Conservation (phyloP, 225 moss, liverwort and hornwort genomes). For the Climacium dendroides region DNA sequence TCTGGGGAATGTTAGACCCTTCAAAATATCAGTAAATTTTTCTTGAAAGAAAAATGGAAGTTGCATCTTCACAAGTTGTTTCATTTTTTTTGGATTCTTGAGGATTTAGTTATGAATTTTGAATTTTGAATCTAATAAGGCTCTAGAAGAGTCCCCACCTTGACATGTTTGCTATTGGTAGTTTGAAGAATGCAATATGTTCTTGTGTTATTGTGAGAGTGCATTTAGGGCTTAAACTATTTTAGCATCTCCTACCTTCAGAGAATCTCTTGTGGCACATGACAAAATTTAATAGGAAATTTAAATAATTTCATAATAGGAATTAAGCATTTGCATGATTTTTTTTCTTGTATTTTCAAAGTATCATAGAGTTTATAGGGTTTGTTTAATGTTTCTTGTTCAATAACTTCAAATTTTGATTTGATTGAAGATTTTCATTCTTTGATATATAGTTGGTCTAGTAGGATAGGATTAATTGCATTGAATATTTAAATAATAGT, state of each 20-base stretch:
- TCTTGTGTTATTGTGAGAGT: neutral
- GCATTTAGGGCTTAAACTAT: neutral
- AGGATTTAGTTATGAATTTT: neutral
- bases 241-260: neutral
- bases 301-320: neutral
- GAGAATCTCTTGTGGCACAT: too few species aligned
- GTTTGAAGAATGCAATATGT: neutral
- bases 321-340: neutral
- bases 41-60: neutral
- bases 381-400: neutral
- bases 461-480: neutral
- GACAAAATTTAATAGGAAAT: fast-evolving
- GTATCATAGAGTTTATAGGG: neutral
- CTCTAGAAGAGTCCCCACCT: neutral
- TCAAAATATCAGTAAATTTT: neutral
- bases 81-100: neutral
- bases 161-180: neutral
- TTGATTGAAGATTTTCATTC: neutral
- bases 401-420: neutral
- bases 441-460: neutral
- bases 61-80: neutral
- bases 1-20: neutral
- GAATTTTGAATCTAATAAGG: neutral
- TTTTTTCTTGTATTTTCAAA: neutral
- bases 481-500: neutral